phyloP scores from a whole-genome alignment of 768 basidiomycete species.

The Pisolithus sp. region DNA sequence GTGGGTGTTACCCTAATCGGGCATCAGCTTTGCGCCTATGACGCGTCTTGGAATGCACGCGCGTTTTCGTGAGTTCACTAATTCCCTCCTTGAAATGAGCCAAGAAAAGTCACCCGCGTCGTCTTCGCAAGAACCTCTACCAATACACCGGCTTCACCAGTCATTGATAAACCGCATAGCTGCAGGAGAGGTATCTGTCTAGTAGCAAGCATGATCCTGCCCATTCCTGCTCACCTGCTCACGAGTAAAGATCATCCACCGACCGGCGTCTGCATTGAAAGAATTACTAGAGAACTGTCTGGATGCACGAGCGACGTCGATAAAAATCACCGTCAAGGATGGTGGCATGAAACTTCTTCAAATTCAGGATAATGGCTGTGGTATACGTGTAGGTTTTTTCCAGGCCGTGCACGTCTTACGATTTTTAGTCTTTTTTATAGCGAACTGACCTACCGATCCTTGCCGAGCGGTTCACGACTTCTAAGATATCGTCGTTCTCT shows the following conservation, averaged over 20 bases:
- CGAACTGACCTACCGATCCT: constrained; percentile 85
- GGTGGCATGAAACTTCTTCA: constrained; percentile 93
- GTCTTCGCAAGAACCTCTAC: constrained; percentile 40
- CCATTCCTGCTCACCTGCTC: neutral
- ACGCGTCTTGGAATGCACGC: too few relatives aligned
- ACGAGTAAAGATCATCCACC: constrained; percentile 62
- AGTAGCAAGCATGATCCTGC: neutral
- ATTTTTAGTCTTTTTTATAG: constrained; percentile 32
- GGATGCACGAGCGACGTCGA: constrained; percentile 87
- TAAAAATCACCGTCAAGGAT: constrained; percentile 87
- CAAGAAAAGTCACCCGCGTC: constrained; percentile 12
- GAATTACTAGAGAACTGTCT: constrained; percentile 92
- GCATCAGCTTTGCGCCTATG: too few relatives aligned
- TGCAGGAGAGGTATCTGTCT: constrained; percentile 54
- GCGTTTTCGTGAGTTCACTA: too few relatives aligned
- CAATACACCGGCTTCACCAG: constrained; percentile 73
- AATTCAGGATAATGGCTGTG: constrained; percentile 95
- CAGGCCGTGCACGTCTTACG: neutral
- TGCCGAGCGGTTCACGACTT: constrained; percentile 93
- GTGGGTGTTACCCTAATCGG: too few relatives aligned
- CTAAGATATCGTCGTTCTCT: constrained; percentile 80
- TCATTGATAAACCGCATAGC: constrained; percentile 90
- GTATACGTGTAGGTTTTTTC: constrained; percentile 65
- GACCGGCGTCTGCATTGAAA: constrained; percentile 93
- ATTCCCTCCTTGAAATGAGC: constrained; percentile 5